Evolutionary conservation across 176 grass and related monocot species (phyloP).

Genomic region (Musa troglodytarum): DNA sequence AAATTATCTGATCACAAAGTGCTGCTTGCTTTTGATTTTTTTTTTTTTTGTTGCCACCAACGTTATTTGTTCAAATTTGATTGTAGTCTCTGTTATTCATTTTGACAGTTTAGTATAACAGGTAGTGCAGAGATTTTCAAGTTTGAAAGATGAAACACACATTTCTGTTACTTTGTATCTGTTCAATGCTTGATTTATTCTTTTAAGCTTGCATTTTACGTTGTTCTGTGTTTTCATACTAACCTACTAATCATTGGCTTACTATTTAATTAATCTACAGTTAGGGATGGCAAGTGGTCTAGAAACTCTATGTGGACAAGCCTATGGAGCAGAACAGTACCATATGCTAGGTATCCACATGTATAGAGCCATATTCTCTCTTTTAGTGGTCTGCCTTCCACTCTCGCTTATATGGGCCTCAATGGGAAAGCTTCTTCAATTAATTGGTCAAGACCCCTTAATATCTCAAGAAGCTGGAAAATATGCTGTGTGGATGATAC

Average conservation of each 20-base stretch:
- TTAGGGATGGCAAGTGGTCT: constrained; percentile 81
- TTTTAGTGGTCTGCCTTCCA: constrained; percentile 47
- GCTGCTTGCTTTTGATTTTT: too few species aligned
- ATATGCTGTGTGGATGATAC: constrained; percentile 75
- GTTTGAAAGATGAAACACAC: too few species aligned
- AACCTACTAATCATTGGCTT: background rate
- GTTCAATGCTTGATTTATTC: background rate
- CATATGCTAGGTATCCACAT: constrained; percentile 56
- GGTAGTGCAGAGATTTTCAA: too few species aligned
- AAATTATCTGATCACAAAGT: too few species aligned
- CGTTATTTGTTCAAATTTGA: too few species aligned
- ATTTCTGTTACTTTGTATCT: too few species aligned
- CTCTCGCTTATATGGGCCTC: constrained; percentile 64
- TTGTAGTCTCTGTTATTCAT: too few species aligned
- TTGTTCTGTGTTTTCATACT: background rate
- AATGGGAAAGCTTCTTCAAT: constrained; percentile 51
- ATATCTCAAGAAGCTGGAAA: constrained; percentile 51
- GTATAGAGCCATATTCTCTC: constrained; percentile 68
- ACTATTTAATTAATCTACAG: constrained; percentile 28
- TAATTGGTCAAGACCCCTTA: constrained; percentile 65
- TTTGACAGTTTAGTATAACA: too few species aligned
- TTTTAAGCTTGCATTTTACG: background rate
- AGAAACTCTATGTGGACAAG: constrained; percentile 85
- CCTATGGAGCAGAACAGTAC: constrained; percentile 70
- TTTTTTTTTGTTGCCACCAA: too few species aligned